Conservation (phyloP, 139 green algal genomes). For the Chlamydomonas sphaeroides region DNA sequence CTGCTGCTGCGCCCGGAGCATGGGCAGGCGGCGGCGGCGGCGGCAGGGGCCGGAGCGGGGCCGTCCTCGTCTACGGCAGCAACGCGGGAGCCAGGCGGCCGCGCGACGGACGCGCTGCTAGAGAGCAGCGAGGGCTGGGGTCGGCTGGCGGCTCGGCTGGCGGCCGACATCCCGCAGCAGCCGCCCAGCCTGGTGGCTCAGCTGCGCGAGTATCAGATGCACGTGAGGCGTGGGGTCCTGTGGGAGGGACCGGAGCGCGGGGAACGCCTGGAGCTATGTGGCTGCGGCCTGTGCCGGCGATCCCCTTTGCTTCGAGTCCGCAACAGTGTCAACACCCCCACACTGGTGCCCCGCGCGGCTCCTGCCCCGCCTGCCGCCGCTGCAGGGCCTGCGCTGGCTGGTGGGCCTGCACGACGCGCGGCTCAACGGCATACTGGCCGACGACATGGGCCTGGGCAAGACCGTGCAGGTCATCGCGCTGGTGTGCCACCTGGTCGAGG, state of each 20-base stretch:
- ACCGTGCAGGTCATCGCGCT: slow-evolving; percentile 96
- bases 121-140: slow-evolving; percentile 45
- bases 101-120: slow-evolving; percentile 2
- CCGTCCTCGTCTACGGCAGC: neutral
- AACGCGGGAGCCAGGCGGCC: neutral
- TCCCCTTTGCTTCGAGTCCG: no score
- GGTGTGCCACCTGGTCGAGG: slow-evolving; percentile 94
- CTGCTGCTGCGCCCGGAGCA: neutral
- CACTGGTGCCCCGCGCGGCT: no score
- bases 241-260: no score
- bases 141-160: slow-evolving; percentile 40
- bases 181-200: slow-evolving; percentile 59
- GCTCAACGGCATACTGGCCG: slow-evolving; percentile 95
- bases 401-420: slow-evolving; percentile 96
- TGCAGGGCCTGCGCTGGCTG: slow-evolving; percentile 95
- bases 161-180: slow-evolving; percentile 64
- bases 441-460: slow-evolving; percentile 79
- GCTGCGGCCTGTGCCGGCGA: no score
- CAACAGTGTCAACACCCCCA: no score
- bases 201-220: slow-evolving; percentile 82
- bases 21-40: no score
- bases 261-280: no score
- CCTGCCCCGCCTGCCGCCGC: neutral
- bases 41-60: neutral
- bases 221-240: slow-evolving; percentile 77